A percentile compares a stretch with the other conserved stretches of the same genome.
These are phyloP conservation scores for Clathrospora elynae DNA, from an alignment of 2,329 filamentous ascomycete species.

Conservation along the genomic window DNA sequence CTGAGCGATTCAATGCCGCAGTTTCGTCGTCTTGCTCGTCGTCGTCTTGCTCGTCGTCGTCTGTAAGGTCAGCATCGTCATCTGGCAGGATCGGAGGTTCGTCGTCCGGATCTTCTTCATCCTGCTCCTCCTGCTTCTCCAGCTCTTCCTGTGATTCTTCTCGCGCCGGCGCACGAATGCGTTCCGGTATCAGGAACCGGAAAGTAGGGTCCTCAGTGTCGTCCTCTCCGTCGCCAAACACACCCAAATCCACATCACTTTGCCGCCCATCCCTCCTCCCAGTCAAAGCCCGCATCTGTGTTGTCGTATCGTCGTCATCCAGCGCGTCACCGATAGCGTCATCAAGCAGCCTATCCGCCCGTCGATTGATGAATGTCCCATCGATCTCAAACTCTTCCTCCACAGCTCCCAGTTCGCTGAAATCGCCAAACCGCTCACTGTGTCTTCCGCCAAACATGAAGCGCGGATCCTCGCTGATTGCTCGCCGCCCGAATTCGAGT, in stretches of 20 bases:
- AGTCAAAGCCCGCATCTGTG: conserved; percentile 38
- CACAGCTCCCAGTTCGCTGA: conserved; percentile 47
- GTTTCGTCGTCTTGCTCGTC: conserved; percentile 26
- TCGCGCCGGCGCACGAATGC: conserved; percentile 30
- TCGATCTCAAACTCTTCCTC: conserved; percentile 50
- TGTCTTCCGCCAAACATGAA: conserved; percentile 54
- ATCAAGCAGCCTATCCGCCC: conserved; percentile 47
- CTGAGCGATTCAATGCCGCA: conserved; percentile 35
- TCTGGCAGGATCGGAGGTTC: conserved; percentile 28
- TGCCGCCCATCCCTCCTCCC: conserved; percentile 35
- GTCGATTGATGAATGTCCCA: conserved; percentile 47
- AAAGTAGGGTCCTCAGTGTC: conserved; percentile 48
- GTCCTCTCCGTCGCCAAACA: conserved; percentile 42
- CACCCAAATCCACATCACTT: conserved; percentile 40
- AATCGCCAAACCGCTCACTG: conserved; percentile 59
- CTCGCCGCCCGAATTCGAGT: conserved; percentile 53
- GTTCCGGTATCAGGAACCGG: conserved; percentile 46
- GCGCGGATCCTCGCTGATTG: conserved; percentile 46
- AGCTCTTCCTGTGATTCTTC: conserved; percentile 20
- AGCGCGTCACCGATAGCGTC: conserved; percentile 42
- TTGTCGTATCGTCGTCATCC: conserved; percentile 39
- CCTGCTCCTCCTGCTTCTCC: conserved; percentile 17
- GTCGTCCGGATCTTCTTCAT: conserved; percentile 8
- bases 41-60: conserved; percentile 22
- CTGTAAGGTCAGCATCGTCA: conserved; percentile 34